These are phyloP conservation scores for Maudiozyma humilis DNA, from an alignment of 1,139 yeast species.

Conservation along the genomic window DNA sequence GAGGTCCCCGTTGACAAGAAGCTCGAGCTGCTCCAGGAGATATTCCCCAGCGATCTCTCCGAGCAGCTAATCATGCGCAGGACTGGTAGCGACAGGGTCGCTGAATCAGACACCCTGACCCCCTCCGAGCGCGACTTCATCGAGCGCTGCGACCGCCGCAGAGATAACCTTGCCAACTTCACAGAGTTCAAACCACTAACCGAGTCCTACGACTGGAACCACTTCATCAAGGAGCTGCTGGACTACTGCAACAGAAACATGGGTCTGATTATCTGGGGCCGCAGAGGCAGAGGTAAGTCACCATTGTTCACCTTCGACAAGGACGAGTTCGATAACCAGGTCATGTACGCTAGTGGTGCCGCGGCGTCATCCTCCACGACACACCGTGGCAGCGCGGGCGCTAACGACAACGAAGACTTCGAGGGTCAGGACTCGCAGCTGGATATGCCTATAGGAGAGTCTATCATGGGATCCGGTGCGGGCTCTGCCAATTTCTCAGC, in stretches of 20 bases:
- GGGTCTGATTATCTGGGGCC: conserved; percentile 66
- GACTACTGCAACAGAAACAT: conserved; percentile 73
- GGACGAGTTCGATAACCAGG: conserved; percentile 21
- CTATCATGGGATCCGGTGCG: not conserved
- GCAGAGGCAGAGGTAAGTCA: conserved; percentile 38
- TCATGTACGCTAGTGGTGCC: conserved; percentile 20
- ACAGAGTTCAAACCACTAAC: conserved; percentile 43
- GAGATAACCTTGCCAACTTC: conserved; percentile 49
- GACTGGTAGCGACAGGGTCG: conserved; percentile 31
- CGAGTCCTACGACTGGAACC: conserved; percentile 65
- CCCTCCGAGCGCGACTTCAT: conserved; percentile 31
- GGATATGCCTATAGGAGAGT: not conserved
- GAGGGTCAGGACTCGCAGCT: not conserved
- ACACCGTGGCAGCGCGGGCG: conserved; percentile 3
- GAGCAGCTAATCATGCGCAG: conserved; percentile 44
- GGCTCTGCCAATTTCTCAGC: not conserved
- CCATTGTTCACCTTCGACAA: conserved; percentile 21
- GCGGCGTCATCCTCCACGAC: conserved; percentile 12
- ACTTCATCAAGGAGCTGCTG: conserved; percentile 62
- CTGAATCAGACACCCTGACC: conserved; percentile 14
- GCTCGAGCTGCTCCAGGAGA: conserved; percentile 62
- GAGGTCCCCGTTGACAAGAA: conserved; percentile 34
- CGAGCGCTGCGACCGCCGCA: conserved; percentile 56
- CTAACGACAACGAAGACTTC: not conserved
- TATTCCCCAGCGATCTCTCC: conserved; percentile 63